These are phyloP conservation scores for Termitomyces sp. DNA, from an alignment of 768 basidiomycete species.

Conservation along the genomic window DNA sequence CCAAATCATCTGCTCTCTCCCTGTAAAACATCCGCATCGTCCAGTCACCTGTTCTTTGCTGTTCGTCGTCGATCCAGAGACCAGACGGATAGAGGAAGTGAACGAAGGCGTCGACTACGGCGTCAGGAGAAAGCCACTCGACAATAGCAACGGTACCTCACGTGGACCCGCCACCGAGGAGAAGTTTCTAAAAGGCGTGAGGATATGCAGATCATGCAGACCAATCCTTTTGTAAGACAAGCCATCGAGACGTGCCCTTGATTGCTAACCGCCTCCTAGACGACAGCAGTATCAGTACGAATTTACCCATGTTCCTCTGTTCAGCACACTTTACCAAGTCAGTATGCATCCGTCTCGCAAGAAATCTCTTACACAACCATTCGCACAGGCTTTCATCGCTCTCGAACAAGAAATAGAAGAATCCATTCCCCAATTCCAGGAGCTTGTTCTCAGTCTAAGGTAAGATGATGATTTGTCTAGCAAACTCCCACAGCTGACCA, in stretches of 20 bases:
- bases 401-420: constrained; percentile 91
- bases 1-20: constrained; percentile 84
- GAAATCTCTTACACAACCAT: neutral
- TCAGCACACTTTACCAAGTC: constrained; percentile 70
- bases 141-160: constrained; percentile 22
- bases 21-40: constrained; percentile 66
- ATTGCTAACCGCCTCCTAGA: constrained; percentile 29
- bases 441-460: constrained; percentile 69
- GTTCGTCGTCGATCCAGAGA: constrained; percentile 79
- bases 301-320: constrained; percentile 47
- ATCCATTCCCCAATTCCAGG: constrained; percentile 82
- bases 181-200: constrained; percentile 82
- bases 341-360: constrained; percentile 1
- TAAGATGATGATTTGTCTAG: constrained; percentile 17
- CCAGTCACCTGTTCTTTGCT: constrained; percentile 68
- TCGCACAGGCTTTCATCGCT: constrained; percentile 51
- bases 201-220: constrained; percentile 83
- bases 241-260: constrained; percentile 21
- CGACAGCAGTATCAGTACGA: constrained; percentile 78
- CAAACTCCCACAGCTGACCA: neutral
- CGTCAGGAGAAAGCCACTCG: constrained; percentile 45
- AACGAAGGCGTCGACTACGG: constrained; percentile 80
- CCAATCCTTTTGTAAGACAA: constrained; percentile 67
- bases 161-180: constrained; percentile 54
- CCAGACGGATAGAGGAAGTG: constrained; percentile 78